Percentiles rank a stretch among this genome's conserved stretches.
phyloP scores from a whole-genome alignment of 1,139 yeast genomes.

The Zygosaccharomyces sapae region DNA sequence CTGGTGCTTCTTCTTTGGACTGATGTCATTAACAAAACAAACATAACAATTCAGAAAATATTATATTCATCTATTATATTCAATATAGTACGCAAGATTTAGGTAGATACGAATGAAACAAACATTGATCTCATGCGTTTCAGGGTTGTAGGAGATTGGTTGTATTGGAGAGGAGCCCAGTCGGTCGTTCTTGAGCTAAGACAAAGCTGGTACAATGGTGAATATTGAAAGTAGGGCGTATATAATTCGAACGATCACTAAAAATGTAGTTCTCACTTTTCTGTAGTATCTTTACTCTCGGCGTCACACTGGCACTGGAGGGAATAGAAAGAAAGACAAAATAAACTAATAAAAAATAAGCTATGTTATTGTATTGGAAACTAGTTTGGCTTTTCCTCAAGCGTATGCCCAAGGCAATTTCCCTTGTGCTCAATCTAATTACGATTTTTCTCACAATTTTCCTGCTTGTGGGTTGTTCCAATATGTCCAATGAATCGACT shows the following conservation, averaged over 20 bases:
- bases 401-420: slow-evolving; percentile 30
- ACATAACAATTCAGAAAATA: too few relatives aligned
- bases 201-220: neutral
- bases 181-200: too few relatives aligned
- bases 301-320: too few relatives aligned
- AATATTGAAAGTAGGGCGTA: too few relatives aligned
- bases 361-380: slow-evolving; percentile 16
- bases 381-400: slow-evolving; percentile 26
- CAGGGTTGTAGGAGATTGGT: neutral
- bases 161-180: too few relatives aligned
- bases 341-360: too few relatives aligned
- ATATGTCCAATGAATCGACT: slow-evolving; percentile 25
- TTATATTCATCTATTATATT: slow-evolving; percentile 16
- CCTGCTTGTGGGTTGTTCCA: slow-evolving; percentile 32
- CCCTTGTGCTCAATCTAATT: slow-evolving; percentile 29
- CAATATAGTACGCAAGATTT: slow-evolving; percentile 1
- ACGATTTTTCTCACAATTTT: slow-evolving; percentile 30
- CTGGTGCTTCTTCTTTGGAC: slow-evolving; percentile 99
- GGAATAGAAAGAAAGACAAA: too few relatives aligned
- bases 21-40: slow-evolving; percentile 38
- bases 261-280: too few relatives aligned
- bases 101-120: slow-evolving; percentile 7
- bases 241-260: too few relatives aligned
- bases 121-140: slow-evolving; percentile 2
- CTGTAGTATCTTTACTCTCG: too few relatives aligned